Evolutionary conservation across 208 protist species (phyloP).

Genomic region (Trypanosoma cruzi): DNA sequence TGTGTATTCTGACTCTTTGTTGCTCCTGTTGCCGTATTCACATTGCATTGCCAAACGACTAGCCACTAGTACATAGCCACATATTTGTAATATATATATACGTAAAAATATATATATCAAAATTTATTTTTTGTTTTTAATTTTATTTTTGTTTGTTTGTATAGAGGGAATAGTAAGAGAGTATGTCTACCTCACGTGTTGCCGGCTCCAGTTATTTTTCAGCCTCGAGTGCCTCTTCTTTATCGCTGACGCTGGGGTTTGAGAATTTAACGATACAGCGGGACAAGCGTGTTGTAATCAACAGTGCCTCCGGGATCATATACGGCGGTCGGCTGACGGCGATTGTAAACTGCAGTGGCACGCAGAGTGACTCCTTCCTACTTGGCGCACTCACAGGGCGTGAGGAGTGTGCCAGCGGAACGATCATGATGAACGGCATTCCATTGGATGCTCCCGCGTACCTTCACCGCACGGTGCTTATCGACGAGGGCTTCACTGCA

Average conservation of each 20-base stretch:
- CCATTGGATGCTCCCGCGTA: conserved; percentile 53
- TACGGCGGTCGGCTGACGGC: conserved; percentile 56
- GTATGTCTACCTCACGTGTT: background rate
- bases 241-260: conserved; percentile 39
- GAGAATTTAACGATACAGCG: conserved; percentile 43
- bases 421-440: conserved; percentile 57
- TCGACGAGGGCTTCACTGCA: conserved; percentile 39
- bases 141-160: background rate
- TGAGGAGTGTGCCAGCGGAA: conserved; percentile 31
- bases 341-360: conserved; percentile 60
- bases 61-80: no score
- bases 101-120: no score
- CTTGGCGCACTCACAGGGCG: conserved; percentile 44
- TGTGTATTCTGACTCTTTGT: no score
- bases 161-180: background rate
- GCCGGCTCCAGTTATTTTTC: background rate
- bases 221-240: background rate
- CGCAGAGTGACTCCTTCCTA: conserved; percentile 42
- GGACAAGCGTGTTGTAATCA: conserved; percentile 31
- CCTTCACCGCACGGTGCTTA: conserved; percentile 31
- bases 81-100: no score
- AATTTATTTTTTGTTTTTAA: background rate
- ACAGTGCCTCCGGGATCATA: conserved; percentile 48
- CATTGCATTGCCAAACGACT: no score
- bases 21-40: no score